Evolutionary conservation across 179 eudicot species (phyloP), one percentile per base, ranked within the genome.

Genomic region (Heliamphora pulchella): DNA sequence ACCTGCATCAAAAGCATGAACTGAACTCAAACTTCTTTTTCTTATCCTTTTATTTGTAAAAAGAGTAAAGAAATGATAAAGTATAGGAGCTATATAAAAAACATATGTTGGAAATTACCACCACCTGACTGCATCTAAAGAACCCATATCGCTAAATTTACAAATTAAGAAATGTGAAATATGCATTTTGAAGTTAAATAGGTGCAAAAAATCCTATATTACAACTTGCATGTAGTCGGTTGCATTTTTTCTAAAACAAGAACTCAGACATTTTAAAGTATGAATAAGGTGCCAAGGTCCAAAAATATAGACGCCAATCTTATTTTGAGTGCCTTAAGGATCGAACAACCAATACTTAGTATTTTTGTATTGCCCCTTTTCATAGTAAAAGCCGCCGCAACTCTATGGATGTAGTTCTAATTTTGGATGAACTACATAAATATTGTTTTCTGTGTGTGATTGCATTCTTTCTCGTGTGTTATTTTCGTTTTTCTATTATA

Each of bases 1-100:
- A 93, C 97, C 98, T 93, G 81, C 47, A 82, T 68, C 50, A 31
- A 9, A 39, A n/a, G 61, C 39, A 41, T 50, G 63, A 76, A 81
- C 48, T 9, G 9, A 53, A 74, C 44, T 59, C 46, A 55, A 74
- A 74, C 47, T 14, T 74, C 18, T 9, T 50, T 51, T 14, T 39
- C 20, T 20, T 20, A 14, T 18, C 55, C 18, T 9, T 9, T 50
- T 71, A 17, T 57, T 50, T 18, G 4, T 3, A 15, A 72, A 8
- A 53, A 44, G 43, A 55, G 8, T 2, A 79, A 54, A 47, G 57
- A 79, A 71, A 20, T 44, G 55, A 59, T 5, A 70, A 8, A 55
- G 31, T 14, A 14, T 6, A 71, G 11, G 59, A 46, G 55, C 15
- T 47, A 17, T 43, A 68, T 18, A 48, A 68, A 68, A 18, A 68